These are phyloP conservation scores for Alternaria rosae DNA, from an alignment of 2,329 filamentous ascomycete genomes.

Conservation along the genomic window DNA sequence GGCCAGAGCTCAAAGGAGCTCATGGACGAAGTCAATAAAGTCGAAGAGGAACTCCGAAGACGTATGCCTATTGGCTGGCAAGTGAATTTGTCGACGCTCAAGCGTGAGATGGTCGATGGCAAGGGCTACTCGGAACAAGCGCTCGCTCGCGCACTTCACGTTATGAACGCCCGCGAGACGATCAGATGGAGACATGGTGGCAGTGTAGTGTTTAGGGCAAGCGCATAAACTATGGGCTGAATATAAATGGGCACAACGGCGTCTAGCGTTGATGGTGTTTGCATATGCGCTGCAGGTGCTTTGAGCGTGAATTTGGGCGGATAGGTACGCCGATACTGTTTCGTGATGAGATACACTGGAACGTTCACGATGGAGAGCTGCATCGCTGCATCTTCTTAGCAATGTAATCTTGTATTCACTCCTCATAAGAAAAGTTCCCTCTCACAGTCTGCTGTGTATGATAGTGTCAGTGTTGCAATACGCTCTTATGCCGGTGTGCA, in stretches of 20 bases:
- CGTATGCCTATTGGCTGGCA: slow-evolving; percentile 94
- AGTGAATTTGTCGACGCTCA: slow-evolving; percentile 84
- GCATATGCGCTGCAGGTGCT: neutral
- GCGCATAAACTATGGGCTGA: slow-evolving; percentile 12
- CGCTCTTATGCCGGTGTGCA: neutral
- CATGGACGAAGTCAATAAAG: slow-evolving; percentile 84
- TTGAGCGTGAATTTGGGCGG: neutral
- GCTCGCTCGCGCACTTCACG: slow-evolving; percentile 82
- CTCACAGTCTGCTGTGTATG: neutral
- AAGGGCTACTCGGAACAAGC: slow-evolving; percentile 89
- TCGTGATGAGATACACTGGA: neutral
- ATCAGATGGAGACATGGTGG: slow-evolving; percentile 78
- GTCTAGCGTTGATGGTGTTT: slow-evolving; percentile 4
- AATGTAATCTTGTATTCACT: neutral
- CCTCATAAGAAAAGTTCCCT: too few relatives aligned
- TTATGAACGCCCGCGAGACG: slow-evolving; percentile 87
- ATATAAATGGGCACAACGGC: neutral
- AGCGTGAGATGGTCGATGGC: slow-evolving; percentile 89
- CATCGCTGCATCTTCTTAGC: neutral
- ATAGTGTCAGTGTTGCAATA: neutral
- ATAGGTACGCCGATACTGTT: neutral
- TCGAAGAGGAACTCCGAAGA: slow-evolving; percentile 88
- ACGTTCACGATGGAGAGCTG: neutral
- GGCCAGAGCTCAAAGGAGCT: slow-evolving; percentile 82
- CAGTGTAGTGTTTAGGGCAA: slow-evolving; percentile 32